Evolutionary conservation across 73 alveolate genomes (phyloP).

Genomic region (Paramecium sexaurelia): DNA sequence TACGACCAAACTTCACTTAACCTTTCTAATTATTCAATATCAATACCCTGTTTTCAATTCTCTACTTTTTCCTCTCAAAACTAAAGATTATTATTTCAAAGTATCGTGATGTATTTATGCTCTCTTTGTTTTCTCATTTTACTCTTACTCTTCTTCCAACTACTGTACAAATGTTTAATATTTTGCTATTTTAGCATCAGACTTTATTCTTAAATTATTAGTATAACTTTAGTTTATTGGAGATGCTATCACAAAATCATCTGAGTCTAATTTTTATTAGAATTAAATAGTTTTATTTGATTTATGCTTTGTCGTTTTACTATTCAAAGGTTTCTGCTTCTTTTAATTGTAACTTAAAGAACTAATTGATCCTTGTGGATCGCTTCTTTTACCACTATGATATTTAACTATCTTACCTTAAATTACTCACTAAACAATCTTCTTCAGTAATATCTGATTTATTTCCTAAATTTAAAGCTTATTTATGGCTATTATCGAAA

Average conservation of each 20-base stretch:
- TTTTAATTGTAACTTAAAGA: background rate
- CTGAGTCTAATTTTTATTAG: background rate
- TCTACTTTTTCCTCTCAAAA: background rate
- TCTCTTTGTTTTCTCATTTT: background rate
- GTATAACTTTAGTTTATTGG: background rate
- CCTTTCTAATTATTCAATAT: background rate
- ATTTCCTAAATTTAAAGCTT: conserved; percentile 27
- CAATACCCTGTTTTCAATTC: conserved; percentile 38
- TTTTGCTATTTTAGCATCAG: background rate
- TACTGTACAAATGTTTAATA: conserved; percentile 26
- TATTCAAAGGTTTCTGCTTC: background rate
- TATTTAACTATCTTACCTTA: background rate
- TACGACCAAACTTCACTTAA: conserved; percentile 34
- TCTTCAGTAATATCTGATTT: conserved; percentile 39
- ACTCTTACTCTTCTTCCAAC: background rate
- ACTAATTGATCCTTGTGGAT: conserved; percentile 18
- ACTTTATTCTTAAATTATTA: background rate
- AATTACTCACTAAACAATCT: conserved; percentile 34
- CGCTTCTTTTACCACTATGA: conserved; percentile 30
- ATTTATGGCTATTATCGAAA: background rate
- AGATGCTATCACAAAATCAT: background rate
- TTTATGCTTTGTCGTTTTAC: background rate
- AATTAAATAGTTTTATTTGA: background rate
- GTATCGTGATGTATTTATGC: background rate
- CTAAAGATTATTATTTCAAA: background rate